A percentile compares a stretch with the other conserved stretches of the same genome.
Evolutionary conservation across 1,284 basidiomycete genomes (phyloP).

Genomic region (Ustilago xerochloae): DNA sequence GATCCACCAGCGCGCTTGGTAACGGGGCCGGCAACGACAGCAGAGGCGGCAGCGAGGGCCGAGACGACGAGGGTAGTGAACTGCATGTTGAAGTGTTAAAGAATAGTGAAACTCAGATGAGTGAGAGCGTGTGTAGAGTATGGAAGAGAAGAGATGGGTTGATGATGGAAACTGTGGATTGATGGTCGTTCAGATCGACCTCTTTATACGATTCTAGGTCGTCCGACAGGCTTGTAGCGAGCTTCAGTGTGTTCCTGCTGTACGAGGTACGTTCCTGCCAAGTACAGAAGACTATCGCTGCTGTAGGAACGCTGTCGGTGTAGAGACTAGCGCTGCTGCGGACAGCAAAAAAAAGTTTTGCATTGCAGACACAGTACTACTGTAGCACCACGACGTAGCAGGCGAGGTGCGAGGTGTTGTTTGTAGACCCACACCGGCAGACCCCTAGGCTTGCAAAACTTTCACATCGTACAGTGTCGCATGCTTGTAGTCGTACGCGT

Average conservation of each 20-base stretch:
- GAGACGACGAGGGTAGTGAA: constrained; percentile 48
- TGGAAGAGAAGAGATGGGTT: not conserved
- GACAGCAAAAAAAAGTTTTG: constrained; percentile 2
- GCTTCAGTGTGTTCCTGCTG: not conserved
- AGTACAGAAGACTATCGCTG: not conserved
- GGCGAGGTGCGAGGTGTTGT: not conserved
- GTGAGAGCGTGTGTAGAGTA: not conserved
- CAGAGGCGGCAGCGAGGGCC: constrained; percentile 35
- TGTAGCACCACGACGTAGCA: too few species aligned
- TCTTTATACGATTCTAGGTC: constrained; percentile 27
- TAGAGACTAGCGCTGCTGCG: not conserved
- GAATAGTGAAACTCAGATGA: not conserved
- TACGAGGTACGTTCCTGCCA: not conserved
- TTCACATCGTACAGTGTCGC: not conserved
- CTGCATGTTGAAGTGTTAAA: constrained; percentile 36
- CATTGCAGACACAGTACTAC: too few species aligned
- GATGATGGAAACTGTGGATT: not conserved
- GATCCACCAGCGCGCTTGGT: constrained; percentile 33
- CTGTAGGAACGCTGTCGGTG: constrained; percentile 7
- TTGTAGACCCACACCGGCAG: not conserved
- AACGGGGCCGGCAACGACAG: constrained; percentile 36
- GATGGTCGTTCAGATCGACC: not conserved
- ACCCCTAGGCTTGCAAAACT: not conserved
- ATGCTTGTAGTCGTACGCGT: not conserved
- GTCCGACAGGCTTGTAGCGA: not conserved